phyloP scores from a whole-genome alignment of 352 stramenopile genomes.

The Phytophthora pinifolia region DNA sequence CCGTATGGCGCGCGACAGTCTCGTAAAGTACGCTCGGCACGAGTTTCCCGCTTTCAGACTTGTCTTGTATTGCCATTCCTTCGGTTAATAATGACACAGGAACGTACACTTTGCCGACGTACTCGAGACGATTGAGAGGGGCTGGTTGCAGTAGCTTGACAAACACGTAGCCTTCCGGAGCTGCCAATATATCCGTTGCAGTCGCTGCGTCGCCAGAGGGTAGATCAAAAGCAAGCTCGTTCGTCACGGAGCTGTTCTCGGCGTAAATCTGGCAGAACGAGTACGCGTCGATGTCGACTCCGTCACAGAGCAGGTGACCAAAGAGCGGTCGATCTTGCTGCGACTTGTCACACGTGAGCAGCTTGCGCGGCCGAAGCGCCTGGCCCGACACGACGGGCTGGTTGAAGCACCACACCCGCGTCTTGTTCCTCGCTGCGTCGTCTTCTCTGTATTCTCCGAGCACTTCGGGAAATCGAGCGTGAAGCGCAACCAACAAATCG shows the following conservation, averaged over 20 bases:
- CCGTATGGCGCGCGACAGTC: constrained; percentile 38
- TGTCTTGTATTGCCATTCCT: constrained; percentile 1
- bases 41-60: constrained; percentile 14
- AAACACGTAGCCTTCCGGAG: constrained; percentile 32
- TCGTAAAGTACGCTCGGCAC: constrained; percentile 47
- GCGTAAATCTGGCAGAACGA: constrained; percentile 81
- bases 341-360: constrained; percentile 48
- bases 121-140: constrained; percentile 22
- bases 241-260: constrained; percentile 34
- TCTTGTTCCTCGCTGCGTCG: constrained; percentile 21
- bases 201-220: not conserved
- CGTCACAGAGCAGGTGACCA: constrained; percentile 66
- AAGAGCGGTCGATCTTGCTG: constrained; percentile 58
- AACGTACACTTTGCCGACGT: constrained; percentile 54
- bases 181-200: constrained; percentile 9
- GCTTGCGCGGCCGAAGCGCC: constrained; percentile 68
- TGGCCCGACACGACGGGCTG: constrained; percentile 73
- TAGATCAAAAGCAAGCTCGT: constrained; percentile 41
- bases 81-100: constrained; percentile 15
- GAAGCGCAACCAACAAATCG: constrained; percentile 50
- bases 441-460: constrained; percentile 31
- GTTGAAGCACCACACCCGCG: constrained; percentile 77
- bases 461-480: constrained; percentile 27
- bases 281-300: constrained; percentile 84
- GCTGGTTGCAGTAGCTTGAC: constrained; percentile 48